A percentile compares a stretch with the other conserved stretches of the same genome.
These are phyloP conservation scores for Aspergillus pseudoterreus DNA, from an alignment of 2,329 filamentous ascomycete genomes.

Conservation along the genomic window DNA sequence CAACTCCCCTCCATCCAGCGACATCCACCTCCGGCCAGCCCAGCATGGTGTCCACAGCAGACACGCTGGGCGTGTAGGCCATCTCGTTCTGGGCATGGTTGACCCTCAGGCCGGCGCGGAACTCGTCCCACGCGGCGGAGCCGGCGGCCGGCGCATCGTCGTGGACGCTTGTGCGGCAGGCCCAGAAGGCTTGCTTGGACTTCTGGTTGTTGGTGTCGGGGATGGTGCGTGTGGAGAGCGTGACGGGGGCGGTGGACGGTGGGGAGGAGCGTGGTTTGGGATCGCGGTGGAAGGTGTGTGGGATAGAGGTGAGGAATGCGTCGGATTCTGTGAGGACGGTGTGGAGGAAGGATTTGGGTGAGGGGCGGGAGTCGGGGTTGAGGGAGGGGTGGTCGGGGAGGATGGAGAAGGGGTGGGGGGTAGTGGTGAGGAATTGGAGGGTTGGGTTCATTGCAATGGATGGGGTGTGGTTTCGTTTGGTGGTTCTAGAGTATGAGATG, in stretches of 20 bases:
- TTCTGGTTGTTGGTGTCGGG: not conserved
- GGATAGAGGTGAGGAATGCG: conserved; percentile 25
- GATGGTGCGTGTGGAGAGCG: conserved; percentile 18
- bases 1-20: conserved; percentile 21
- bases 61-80: conserved; percentile 39
- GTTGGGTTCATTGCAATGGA: not conserved
- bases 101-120: conserved; percentile 32
- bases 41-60: conserved; percentile 24
- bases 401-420: conserved; percentile 24
- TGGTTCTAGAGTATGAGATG: too few species aligned
- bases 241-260: conserved; percentile 28
- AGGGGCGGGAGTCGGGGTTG: conserved; percentile 11
- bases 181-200: conserved; percentile 34
- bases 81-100: conserved; percentile 40
- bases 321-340: conserved; percentile 26
- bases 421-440: conserved; percentile 19
- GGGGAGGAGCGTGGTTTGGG: conserved; percentile 25
- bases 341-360: conserved; percentile 19
- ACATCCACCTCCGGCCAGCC: conserved; percentile 23
- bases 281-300: conserved; percentile 22
- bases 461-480: not conserved
- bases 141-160: conserved; percentile 23
- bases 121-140: conserved; percentile 37
- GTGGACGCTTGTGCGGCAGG: conserved; percentile 39
- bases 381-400: conserved; percentile 30